Base-by-base conservation (phyloP, 192 early-diverging fungal genomes). In the Lobosporangium transversale region DNA sequence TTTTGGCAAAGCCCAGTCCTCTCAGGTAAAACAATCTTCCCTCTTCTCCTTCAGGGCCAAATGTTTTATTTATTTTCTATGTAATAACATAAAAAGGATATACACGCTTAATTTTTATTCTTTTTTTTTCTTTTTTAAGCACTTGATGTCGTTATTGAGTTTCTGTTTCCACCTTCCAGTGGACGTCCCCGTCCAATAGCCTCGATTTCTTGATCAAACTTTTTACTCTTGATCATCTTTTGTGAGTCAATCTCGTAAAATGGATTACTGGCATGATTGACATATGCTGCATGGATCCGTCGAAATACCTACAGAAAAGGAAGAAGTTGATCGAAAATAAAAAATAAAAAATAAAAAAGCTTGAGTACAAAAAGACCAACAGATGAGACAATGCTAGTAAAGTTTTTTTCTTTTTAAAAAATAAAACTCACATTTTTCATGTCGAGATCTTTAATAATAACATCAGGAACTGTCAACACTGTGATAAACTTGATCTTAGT, bases 281-380 rank as follows among this genome's bases (percentile, higher is more conserved):
- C 86, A 78, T 94, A 97, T 0, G 92, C 92, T n/a, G 83, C 85
- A 74, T 96, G 96, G 11, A 97, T 85, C 49, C 90, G 85, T 33
- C 88, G 86, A 70, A 95, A 95, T 11, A 96, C 70, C 89, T 93
- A 68, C 47, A 33, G 32, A 40, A n/a, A n/a, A n/a, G n/a, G n/a
- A n/a, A n/a, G n/a, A n/a, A n/a, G n/a, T n/a, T n/a, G n/a, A n/a
- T n/a, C n/a, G n/a, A n/a, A n/a, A n/a, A n/a, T n/a, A n/a, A n/a
- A n/a, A n/a, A n/a, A n/a, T n/a, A n/a, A n/a, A n/a, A n/a, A n/a
- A n/a, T n/a, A n/a, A n/a, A n/a, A n/a, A n/a, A n/a, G n/a, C n/a
- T n/a, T n/a, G n/a, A n/a, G n/a, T n/a, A n/a, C n/a, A n/a, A n/a
- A n/a, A n/a, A n/a, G n/a, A n/a, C n/a, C n/a, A n/a, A n/a, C n/a